Conservation (phyloP, 306 rosid genomes). For the Aeschynomene evenia region DNA sequence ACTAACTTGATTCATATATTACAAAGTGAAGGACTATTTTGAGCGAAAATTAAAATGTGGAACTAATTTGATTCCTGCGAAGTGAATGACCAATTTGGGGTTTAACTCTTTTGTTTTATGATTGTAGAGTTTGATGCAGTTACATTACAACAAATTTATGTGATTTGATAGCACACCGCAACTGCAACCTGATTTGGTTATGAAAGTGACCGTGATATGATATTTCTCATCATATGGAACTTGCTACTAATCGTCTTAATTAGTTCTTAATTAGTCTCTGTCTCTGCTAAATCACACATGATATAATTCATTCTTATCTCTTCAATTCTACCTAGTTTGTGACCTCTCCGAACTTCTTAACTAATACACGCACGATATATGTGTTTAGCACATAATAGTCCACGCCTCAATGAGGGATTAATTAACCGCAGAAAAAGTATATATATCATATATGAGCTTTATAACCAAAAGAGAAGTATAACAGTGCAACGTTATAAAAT, state of each 20-base stretch:
- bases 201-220: no score
- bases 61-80: no score
- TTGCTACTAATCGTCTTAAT: background rate
- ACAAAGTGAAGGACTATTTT: no score
- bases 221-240: background rate
- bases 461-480: background rate
- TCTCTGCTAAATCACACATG: background rate
- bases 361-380: background rate
- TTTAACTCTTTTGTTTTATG: no score
- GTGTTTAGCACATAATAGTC: background rate
- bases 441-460: background rate
- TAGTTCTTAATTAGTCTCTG: no score
- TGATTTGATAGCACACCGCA: no score
- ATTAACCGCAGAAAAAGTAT: background rate
- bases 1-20: no score
- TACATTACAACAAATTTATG: no score
- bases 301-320: background rate
- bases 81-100: no score
- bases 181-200: no score
- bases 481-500: conserved; percentile 21
- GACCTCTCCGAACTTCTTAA: background rate
- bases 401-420: background rate
- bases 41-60: no score
- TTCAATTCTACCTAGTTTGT: background rate
- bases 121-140: no score